Conservation (phyloP, 1,284 basidiomycete genomes). For the Cutaneotrichosporon cutaneum region DNA sequence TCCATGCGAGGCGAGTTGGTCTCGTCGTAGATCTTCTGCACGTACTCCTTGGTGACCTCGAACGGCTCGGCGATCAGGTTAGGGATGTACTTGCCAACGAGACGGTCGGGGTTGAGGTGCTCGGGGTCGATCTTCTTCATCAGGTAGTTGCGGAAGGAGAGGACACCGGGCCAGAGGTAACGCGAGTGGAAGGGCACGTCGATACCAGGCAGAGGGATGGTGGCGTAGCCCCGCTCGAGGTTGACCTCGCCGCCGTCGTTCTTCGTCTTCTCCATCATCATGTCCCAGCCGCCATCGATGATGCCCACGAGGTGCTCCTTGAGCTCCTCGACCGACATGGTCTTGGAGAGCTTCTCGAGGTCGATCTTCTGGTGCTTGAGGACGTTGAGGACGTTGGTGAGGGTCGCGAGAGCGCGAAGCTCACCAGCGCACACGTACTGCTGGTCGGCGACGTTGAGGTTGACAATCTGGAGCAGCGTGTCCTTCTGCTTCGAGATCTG, state of each 20-base stretch:
- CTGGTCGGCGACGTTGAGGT: conserved; percentile 77
- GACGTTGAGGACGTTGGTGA: conserved; percentile 96
- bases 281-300: conserved; percentile 75
- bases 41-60: conserved; percentile 83
- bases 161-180: conserved; percentile 97
- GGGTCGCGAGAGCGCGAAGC: conserved; percentile 83
- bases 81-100: conserved; percentile 93
- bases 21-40: conserved; percentile 91
- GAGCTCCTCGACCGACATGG: conserved; percentile 52
- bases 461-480: conserved; percentile 90
- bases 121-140: conserved; percentile 95
- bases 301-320: conserved; percentile 75
- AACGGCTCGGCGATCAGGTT: conserved; percentile 96
- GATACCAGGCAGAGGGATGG: conserved; percentile 93
- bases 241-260: conserved; percentile 74
- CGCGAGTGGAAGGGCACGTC: conserved; percentile 98
- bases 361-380: conserved; percentile 97
- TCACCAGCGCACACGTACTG: conserved; percentile 99
- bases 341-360: conserved; percentile 72
- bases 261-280: conserved; percentile 71
- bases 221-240: conserved; percentile 93
- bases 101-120: conserved; percentile 85
- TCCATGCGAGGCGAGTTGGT: conserved; percentile 90
- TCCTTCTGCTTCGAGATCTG: conserved; percentile 73
- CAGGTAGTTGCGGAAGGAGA: conserved; percentile 72